A percentile compares a stretch with the other conserved stretches of the same genome.
phyloP scores from a whole-genome alignment of 2,329 filamentous ascomycete genomes.

The Botrytis byssoidea region DNA sequence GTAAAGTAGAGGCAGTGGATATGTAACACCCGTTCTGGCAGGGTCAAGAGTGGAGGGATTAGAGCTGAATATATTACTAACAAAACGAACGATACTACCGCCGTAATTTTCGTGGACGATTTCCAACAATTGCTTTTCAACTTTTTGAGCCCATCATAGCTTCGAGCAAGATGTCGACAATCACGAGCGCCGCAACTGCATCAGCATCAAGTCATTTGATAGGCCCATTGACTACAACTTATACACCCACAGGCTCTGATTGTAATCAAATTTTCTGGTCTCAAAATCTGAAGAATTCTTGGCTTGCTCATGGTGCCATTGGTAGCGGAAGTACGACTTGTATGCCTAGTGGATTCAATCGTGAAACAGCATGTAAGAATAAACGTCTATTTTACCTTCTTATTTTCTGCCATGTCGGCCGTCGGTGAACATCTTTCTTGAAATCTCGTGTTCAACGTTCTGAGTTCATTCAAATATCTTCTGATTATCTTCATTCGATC shows the following conservation, averaged over 20 bases:
- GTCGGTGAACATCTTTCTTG: not conserved
- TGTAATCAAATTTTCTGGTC: constrained; percentile 10
- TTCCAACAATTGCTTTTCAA: not conserved
- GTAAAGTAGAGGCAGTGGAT: not conserved
- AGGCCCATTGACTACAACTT: constrained; percentile 9
- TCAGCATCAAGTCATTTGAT: not conserved
- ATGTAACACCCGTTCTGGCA: not conserved
- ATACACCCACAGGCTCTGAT: constrained; percentile 1
- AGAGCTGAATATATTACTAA: not conserved
- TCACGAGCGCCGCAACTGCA: not conserved
- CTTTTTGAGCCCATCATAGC: not conserved
- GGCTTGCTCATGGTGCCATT: constrained; percentile 13
- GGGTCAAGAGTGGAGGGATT: constrained; percentile 6
- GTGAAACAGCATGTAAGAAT: constrained; percentile 10
- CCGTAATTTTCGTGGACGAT: not conserved
- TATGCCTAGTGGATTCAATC: constrained; percentile 13
- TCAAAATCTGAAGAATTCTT: constrained; percentile 1
- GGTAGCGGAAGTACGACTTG: constrained; percentile 1
- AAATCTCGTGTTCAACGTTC: not conserved
- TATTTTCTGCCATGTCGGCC: too few species aligned
- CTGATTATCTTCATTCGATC: too few species aligned
- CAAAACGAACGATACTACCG: not conserved
- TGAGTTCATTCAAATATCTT: not conserved
- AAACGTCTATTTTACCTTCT: not conserved
- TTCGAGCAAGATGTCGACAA: not conserved